Evolutionary conservation across 139 green algal species (phyloP).

Genomic region (Picocystis salinarum): DNA sequence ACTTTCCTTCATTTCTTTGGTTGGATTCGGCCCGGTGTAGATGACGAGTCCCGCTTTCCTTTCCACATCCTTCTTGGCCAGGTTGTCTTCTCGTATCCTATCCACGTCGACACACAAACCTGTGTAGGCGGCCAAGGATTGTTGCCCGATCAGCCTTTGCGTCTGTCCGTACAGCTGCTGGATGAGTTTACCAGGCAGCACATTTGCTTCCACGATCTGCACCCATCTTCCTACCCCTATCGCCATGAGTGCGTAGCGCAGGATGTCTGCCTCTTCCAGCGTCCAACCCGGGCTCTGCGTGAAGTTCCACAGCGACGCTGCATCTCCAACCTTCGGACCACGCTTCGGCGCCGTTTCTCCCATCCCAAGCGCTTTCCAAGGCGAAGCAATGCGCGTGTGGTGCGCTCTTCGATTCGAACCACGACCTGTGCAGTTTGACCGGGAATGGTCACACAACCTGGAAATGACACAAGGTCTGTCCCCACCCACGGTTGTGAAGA

Average conservation of each 20-base stretch:
- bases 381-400: no score
- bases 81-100: slow-evolving; percentile 52
- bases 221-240: slow-evolving; percentile 65
- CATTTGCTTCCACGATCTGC: slow-evolving; percentile 53
- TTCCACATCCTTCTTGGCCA: slow-evolving; percentile 23
- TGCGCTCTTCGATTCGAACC: no score
- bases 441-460: no score
- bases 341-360: no score
- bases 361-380: no score
- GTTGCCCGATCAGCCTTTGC: slow-evolving; percentile 68
- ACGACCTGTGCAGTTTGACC: no score
- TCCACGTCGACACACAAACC: slow-evolving; percentile 59
- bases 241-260: slow-evolving; percentile 69
- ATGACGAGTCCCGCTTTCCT: slow-evolving; percentile 72
- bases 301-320: slow-evolving; percentile 82
- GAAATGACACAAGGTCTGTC: no score
- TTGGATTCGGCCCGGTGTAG: slow-evolving; percentile 39
- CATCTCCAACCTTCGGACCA: slow-evolving; percentile 61
- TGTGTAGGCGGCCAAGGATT: slow-evolving; percentile 54
- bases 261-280: slow-evolving; percentile 48
- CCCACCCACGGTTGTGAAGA: no score
- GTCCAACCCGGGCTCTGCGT: slow-evolving; percentile 70
- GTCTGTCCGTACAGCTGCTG: slow-evolving; percentile 77
- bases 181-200: slow-evolving; percentile 71
- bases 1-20: slow-evolving; percentile 23